phyloP scores from a whole-genome alignment of 2,329 filamentous ascomycete genomes.

The Gaeumannomyces sp. region DNA sequence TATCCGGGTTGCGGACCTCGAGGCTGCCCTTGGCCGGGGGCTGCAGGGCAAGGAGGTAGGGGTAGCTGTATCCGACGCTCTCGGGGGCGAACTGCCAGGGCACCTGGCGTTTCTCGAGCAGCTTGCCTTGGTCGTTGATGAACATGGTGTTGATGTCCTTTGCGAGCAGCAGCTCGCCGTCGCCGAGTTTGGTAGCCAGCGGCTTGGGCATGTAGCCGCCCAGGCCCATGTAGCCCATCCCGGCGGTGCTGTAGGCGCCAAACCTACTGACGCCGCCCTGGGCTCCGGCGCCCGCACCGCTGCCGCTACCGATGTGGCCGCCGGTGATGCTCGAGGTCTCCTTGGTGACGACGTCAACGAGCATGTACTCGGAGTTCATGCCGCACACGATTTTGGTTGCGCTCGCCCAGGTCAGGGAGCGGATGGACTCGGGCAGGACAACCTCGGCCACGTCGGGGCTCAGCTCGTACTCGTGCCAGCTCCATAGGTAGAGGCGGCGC shows the following conservation, averaged over 20 bases:
- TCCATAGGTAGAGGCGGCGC: conserved; percentile 82
- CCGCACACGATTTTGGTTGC: conserved; percentile 83
- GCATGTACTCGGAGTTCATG: conserved; percentile 83
- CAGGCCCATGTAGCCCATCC: conserved; percentile 96
- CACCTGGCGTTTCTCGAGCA: conserved; percentile 79
- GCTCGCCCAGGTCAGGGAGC: conserved; percentile 85
- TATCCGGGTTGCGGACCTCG: conserved; percentile 89
- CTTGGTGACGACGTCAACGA: conserved; percentile 76
- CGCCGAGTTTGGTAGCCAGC: conserved; percentile 72
- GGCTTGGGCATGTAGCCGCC: conserved; percentile 88
- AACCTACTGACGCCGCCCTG: conserved; percentile 61
- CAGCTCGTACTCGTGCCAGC: conserved; percentile 93
- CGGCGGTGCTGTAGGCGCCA: conserved; percentile 73
- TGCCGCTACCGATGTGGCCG: conserved; percentile 53
- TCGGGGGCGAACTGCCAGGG: conserved; percentile 87
- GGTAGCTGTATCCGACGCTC: conserved; percentile 91
- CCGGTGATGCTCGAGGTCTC: conserved; percentile 73
- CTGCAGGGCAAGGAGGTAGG: conserved; percentile 85
- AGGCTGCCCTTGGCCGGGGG: conserved; percentile 70
- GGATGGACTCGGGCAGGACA: conserved; percentile 72
- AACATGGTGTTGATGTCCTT: conserved; percentile 96
- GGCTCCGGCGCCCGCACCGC: conserved; percentile 47
- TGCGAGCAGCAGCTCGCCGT: conserved; percentile 85
- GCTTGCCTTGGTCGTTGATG: conserved; percentile 75
- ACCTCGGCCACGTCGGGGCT: conserved; percentile 69